Evolutionary conservation across 106 monocot species (phyloP).

Genomic region (Gastrodia elata): DNA sequence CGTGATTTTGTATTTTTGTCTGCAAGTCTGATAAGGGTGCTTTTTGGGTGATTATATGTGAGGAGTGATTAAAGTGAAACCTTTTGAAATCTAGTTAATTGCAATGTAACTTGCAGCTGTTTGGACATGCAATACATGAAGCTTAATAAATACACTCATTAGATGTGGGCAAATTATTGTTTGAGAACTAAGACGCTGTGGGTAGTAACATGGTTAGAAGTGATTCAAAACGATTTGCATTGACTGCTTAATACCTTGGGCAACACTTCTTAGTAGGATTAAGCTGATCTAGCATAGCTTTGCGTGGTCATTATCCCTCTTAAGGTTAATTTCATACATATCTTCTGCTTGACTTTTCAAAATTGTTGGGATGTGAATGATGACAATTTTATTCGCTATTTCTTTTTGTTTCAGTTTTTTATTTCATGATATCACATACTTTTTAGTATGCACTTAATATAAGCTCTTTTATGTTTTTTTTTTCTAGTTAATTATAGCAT

Average conservation of each 20-base stretch:
- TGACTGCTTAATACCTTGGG: background rate
- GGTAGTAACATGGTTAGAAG: background rate
- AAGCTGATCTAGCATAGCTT: background rate
- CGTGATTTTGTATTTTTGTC: too few relatives aligned
- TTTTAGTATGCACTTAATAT: background rate
- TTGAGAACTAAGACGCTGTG: background rate
- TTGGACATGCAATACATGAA: background rate
- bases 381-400: background rate
- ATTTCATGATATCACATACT: background rate
- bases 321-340: background rate
- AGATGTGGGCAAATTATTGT: background rate
- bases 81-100: background rate
- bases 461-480: background rate
- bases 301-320: background rate
- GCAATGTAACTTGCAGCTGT: background rate
- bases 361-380: background rate
- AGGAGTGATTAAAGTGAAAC: background rate
- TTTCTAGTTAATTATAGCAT: background rate
- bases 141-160: background rate
- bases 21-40: too few relatives aligned
- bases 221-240: background rate
- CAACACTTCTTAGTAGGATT: background rate
- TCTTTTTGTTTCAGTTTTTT: background rate
- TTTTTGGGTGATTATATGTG: background rate
- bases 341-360: background rate